Evolutionary conservation across 2,329 filamentous ascomycete genomes (phyloP).

Genomic region (Pleoardoris graminearum): DNA sequence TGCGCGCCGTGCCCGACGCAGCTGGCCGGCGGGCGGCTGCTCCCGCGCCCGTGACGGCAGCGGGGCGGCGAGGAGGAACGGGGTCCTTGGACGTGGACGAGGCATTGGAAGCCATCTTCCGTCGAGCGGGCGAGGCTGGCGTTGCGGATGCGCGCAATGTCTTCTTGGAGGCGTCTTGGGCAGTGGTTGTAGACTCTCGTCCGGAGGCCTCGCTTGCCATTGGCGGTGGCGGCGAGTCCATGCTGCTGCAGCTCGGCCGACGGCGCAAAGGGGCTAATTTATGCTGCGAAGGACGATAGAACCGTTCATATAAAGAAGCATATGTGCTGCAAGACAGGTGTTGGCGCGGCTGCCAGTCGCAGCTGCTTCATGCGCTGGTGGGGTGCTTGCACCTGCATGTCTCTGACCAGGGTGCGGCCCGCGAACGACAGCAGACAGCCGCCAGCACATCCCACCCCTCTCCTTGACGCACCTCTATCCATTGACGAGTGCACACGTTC

Average conservation of each 20-base stretch:
- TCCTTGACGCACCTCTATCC: neutral
- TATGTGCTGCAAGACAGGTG: neutral
- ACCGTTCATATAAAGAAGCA: neutral
- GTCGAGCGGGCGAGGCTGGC: constrained; percentile 33
- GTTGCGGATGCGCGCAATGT: constrained; percentile 29
- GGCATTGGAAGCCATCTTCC: constrained; percentile 40
- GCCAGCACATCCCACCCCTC: constrained; percentile 3
- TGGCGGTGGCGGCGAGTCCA: constrained; percentile 2
- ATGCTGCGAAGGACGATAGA: neutral
- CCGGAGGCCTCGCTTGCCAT: constrained; percentile 4
- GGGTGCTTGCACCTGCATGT: constrained; percentile 2
- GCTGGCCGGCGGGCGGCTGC: constrained; percentile 30
- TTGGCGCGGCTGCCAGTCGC: neutral
- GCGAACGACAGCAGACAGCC: constrained; percentile 1
- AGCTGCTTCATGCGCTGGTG: constrained; percentile 7
- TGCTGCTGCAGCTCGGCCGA: constrained; percentile 3
- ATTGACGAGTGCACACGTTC: constrained; percentile 6
- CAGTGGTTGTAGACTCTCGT: neutral
- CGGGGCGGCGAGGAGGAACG: constrained; percentile 34
- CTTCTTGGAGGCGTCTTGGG: constrained; percentile 4
- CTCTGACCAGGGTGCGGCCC: neutral
- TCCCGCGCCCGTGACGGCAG: constrained; percentile 16
- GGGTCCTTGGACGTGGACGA: constrained; percentile 33
- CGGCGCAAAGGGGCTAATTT: neutral
- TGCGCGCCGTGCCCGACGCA: constrained; percentile 24